Conservation (phyloP, 768 basidiomycete species). For the Kwoniella sp. region DNA sequence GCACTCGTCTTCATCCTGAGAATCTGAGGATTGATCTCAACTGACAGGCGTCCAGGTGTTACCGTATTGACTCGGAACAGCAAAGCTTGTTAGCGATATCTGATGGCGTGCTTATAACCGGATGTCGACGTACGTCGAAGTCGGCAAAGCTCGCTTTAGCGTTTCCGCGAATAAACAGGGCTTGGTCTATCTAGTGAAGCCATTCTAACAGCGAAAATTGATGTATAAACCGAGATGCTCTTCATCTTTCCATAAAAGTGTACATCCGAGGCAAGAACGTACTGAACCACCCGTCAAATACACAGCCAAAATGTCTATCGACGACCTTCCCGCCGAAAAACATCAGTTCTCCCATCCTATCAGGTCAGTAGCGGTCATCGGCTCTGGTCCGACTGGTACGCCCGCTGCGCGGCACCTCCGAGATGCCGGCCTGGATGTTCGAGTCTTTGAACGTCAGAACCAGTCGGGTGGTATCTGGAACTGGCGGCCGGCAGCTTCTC, state of each 20-base stretch:
- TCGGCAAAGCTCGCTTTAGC: not conserved
- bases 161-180: not conserved
- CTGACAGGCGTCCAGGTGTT: no score
- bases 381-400: slow-evolving; percentile 38
- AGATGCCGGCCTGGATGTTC: slow-evolving; percentile 37
- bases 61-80: not conserved
- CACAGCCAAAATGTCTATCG: not conserved
- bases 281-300: no score
- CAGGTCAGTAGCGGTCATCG: slow-evolving; percentile 41
- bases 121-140: not conserved
- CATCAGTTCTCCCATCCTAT: slow-evolving; percentile 28
- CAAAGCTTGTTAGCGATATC: not conserved
- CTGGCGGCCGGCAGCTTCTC: slow-evolving; percentile 16
- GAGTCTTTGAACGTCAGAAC: slow-evolving; percentile 38
- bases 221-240: no score
- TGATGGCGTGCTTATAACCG: not conserved
- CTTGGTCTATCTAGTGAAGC: not conserved
- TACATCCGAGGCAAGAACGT: no score
- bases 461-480: slow-evolving; percentile 42
- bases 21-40: no score
- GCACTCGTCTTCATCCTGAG: not conserved
- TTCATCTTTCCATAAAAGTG: no score
- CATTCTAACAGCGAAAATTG: no score
- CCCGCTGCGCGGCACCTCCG: slow-evolving; percentile 35
- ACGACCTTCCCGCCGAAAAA: not conserved